These are phyloP conservation scores for Oenanthe sinensis DNA, from an alignment of 129 eudicot species.

Conservation along the genomic window DNA sequence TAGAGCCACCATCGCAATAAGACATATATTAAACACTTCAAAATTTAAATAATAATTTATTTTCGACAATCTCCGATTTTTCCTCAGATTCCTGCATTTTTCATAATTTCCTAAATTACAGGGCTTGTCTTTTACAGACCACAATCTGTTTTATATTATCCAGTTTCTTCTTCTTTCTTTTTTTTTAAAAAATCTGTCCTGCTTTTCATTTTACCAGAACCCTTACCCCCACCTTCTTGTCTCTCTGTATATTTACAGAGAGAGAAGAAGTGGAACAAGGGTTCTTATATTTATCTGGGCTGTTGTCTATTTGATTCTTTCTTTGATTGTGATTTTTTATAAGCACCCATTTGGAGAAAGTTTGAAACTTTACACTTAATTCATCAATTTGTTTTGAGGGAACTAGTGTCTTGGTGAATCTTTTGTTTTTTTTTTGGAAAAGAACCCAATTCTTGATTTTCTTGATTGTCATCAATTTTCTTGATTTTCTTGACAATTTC, in stretches of 20 bases:
- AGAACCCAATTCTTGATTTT: not conserved
- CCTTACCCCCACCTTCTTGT: not conserved
- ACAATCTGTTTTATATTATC: not conserved
- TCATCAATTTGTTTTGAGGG: not conserved
- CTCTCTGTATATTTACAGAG: not conserved
- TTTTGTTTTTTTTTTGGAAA: not conserved
- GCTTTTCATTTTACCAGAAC: not conserved
- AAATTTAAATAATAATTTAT: not conserved
- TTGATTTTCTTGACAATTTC: slow-evolving; percentile 1
- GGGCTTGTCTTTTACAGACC: not conserved
- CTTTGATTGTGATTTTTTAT: not conserved
- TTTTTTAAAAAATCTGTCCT: not conserved
- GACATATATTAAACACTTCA: too few relatives aligned
- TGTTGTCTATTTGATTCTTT: not conserved
- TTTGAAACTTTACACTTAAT: not conserved
- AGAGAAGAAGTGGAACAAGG: not conserved
- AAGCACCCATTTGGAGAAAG: not conserved
- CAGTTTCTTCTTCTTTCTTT: not conserved
- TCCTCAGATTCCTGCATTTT: not conserved
- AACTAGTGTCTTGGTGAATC: not conserved
- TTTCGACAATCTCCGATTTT: not conserved
- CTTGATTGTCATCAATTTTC: not conserved
- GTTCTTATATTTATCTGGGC: not conserved
- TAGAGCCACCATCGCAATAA: too few relatives aligned
- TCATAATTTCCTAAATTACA: not conserved